Evolutionary conservation across 139 green algal genomes (phyloP).

Genomic region (Tetradesmus lagerheimii): DNA sequence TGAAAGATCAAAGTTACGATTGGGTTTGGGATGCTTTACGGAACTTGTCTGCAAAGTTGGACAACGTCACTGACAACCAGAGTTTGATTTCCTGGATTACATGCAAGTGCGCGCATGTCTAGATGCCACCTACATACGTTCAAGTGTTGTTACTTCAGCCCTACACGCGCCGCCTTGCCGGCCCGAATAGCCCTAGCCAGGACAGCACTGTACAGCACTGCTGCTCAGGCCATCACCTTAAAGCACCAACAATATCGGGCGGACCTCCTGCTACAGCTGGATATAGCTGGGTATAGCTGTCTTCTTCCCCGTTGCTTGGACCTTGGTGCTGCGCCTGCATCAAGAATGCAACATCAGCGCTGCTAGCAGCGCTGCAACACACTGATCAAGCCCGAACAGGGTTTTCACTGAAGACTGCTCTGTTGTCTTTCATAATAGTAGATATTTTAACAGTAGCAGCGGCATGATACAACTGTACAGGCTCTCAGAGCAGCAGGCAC

Average conservation of each 20-base stretch:
- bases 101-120: background rate
- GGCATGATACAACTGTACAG: background rate
- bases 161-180: background rate
- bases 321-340: too few relatives aligned
- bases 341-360: too few relatives aligned
- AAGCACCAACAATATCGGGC: too few relatives aligned
- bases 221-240: background rate
- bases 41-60: background rate
- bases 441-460: background rate
- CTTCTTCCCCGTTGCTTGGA: too few relatives aligned
- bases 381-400: too few relatives aligned
- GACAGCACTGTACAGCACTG: background rate
- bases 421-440: too few relatives aligned
- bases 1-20: background rate
- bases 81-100: background rate
- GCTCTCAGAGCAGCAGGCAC: slow-evolving; percentile 9
- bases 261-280: too few relatives aligned
- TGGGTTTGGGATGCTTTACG: background rate
- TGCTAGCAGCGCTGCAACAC: too few relatives aligned
- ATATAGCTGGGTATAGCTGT: too few relatives aligned
- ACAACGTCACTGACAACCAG: background rate
- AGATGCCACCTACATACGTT: too few relatives aligned
- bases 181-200: background rate
- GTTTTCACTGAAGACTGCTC: background rate
- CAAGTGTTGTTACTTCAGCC: too few relatives aligned